phyloP scores from a whole-genome alignment of 2,329 filamentous ascomycete genomes.

The Teratosphaeria zuluensis region DNA sequence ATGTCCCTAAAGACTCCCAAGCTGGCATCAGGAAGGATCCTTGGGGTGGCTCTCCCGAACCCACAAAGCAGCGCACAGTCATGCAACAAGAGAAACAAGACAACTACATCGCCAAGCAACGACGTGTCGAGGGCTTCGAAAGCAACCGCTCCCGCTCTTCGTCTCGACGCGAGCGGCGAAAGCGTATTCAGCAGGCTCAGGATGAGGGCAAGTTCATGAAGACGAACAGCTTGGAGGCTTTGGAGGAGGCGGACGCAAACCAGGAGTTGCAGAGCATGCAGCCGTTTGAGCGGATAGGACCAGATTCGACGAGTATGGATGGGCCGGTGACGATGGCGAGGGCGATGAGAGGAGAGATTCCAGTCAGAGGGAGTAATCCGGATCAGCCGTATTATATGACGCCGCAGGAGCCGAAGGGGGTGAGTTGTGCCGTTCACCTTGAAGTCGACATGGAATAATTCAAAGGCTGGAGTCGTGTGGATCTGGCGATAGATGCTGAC shows the following conservation, averaged over 20 bases:
- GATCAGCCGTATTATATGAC: slow-evolving; percentile 37
- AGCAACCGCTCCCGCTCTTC: slow-evolving; percentile 37
- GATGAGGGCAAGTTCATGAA: slow-evolving; percentile 44
- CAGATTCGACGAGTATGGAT: slow-evolving; percentile 47
- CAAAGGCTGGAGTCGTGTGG: too few relatives aligned
- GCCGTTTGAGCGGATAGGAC: slow-evolving; percentile 47
- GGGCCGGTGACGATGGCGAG: slow-evolving; percentile 46
- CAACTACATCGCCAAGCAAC: slow-evolving; percentile 25
- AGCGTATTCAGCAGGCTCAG: slow-evolving; percentile 35
- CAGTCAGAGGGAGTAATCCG: slow-evolving; percentile 42
- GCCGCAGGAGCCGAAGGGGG: slow-evolving; percentile 13
- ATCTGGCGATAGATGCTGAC: neutral
- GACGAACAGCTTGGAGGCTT: slow-evolving; percentile 38
- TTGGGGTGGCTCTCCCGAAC: slow-evolving; percentile 8
- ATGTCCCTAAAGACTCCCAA: slow-evolving; percentile 16
- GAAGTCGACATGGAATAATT: neutral
- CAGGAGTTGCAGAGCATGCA: slow-evolving; percentile 39
- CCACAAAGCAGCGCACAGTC: slow-evolving; percentile 30
- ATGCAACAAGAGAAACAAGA: slow-evolving; percentile 38
- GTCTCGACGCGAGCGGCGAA: slow-evolving; percentile 38
- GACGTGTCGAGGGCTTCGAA: slow-evolving; percentile 26
- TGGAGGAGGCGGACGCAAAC: slow-evolving; percentile 44
- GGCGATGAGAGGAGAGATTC: slow-evolving; percentile 46
- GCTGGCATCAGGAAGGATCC: neutral
- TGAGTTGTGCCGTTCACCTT: slow-evolving; percentile 4